These are phyloP conservation scores for Amauroascus niger DNA, from an alignment of 2,329 filamentous ascomycete species.

Conservation along the genomic window DNA sequence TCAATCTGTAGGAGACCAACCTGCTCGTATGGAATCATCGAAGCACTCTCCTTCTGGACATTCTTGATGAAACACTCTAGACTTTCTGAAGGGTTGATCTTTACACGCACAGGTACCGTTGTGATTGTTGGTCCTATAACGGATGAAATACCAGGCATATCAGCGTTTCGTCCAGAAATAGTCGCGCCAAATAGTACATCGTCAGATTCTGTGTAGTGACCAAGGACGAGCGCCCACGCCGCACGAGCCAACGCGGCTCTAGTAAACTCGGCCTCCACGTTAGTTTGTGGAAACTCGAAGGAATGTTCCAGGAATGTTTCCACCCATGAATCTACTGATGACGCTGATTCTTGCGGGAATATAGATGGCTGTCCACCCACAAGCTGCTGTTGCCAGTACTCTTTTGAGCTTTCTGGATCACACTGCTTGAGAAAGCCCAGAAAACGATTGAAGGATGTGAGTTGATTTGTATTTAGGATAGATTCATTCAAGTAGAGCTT, in stretches of 20 bases:
- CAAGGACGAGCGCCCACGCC: slow-evolving; percentile 31
- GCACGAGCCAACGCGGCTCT: not conserved
- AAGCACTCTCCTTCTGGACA: slow-evolving; percentile 45
- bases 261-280: not conserved
- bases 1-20: slow-evolving; percentile 40
- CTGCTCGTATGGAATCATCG: slow-evolving; percentile 49
- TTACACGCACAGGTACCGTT: slow-evolving; percentile 28
- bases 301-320: not conserved
- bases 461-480: not conserved
- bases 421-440: not conserved
- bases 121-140: slow-evolving; percentile 35
- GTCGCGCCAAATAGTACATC: slow-evolving; percentile 35
- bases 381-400: not conserved
- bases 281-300: not conserved
- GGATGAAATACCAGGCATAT: slow-evolving; percentile 29
- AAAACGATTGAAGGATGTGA: not conserved
- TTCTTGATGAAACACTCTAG: slow-evolving; percentile 31
- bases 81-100: slow-evolving; percentile 17
- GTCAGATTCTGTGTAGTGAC: slow-evolving; percentile 27
- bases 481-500: slow-evolving; percentile 14
- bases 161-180: slow-evolving; percentile 32
- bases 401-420: not conserved
- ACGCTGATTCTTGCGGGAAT: not conserved
- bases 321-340: not conserved
- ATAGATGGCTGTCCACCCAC: not conserved